Base-by-base conservation (phyloP, 2,329 filamentous ascomycete genomes). In the Sclerotinia subarctica region DNA sequence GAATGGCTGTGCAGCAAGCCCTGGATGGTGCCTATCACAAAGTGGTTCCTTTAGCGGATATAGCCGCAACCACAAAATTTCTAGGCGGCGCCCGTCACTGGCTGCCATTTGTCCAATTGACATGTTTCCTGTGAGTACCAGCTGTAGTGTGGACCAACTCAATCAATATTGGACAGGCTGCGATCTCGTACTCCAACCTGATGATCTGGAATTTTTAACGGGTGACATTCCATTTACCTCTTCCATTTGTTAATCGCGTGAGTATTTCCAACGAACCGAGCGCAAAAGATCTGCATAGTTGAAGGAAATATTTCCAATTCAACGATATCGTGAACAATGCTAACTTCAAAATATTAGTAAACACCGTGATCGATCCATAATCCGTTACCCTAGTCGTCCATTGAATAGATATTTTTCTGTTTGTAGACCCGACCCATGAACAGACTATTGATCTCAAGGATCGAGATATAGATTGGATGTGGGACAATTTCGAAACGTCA, bases 391-490 rank as follows among this genome's bases (percentile, higher is more conserved):
- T n/a, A 29, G 35, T 60, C 24, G 15, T 42, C 38, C 38, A 5
- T 44, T n/a, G 29, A 63, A 47, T 46, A 44, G 24, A 51, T 42
- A 24, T 51, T 64, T 64, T 47, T 49, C 49, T 59, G 47, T 19
- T 32, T 32, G 26, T 42, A 60, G 32, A 52, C 24, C 65, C 65
- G 32, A 52, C 24, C 65, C 65, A 54, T 62, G 47, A 62, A 62
- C 44, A 67, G 19, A 67, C 65, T 67, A 67, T 67, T 53, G 65
- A 67, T 63, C 65, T 32, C 65, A 62, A 32, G 64, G 54, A 52
- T 63, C 65, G 65, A 67, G 56, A 60, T 49, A 66, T 60, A 60
- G 24, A 67, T 67, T 67, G 46, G 29, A 67, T 24, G 65, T 67
- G 24, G 46, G 35, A 67, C 65, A 53, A 53, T 21, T 67, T 62